Evolutionary conservation across 2,329 filamentous ascomycete species (phyloP).

Genomic region (Diplocarpon mali): DNA sequence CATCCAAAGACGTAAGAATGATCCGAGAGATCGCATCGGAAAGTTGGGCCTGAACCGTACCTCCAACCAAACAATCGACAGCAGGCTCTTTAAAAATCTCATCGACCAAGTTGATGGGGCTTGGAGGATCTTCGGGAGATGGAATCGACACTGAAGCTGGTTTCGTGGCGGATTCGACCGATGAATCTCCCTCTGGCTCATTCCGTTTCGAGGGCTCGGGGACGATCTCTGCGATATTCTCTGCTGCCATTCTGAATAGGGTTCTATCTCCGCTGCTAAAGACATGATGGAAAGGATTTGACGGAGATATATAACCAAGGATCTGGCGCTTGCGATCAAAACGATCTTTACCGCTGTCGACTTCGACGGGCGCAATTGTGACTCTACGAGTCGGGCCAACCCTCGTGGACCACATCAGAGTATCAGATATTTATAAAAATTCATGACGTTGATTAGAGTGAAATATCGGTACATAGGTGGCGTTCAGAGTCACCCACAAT

Average conservation of each 20-base stretch:
- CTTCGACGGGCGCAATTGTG: constrained; percentile 7
- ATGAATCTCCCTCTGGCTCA: not conserved
- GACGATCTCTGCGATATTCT: not conserved
- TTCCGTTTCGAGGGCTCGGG: not conserved
- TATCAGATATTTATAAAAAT: not conserved
- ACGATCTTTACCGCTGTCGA: not conserved
- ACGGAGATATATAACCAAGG: not conserved
- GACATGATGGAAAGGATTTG: not conserved
- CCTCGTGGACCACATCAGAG: not conserved
- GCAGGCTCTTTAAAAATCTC: not conserved
- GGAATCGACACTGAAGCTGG: not conserved
- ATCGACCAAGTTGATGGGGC: not conserved
- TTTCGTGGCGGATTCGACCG: not conserved
- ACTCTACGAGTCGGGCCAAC: constrained; percentile 5
- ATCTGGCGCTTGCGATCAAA: too few relatives aligned
- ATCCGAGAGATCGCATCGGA: constrained; percentile 2
- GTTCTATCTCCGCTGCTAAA: not conserved
- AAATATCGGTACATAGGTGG: not conserved
- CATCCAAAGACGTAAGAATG: constrained; percentile 3
- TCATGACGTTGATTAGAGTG: not conserved
- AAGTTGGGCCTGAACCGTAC: not conserved
- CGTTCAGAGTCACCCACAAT: not conserved
- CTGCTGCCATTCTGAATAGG: constrained; percentile 1
- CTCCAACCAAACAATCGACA: not conserved
- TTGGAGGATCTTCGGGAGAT: not conserved